phyloP scores from a whole-genome alignment of 2,329 filamentous ascomycete genomes.

The Ophiostoma sp. region DNA sequence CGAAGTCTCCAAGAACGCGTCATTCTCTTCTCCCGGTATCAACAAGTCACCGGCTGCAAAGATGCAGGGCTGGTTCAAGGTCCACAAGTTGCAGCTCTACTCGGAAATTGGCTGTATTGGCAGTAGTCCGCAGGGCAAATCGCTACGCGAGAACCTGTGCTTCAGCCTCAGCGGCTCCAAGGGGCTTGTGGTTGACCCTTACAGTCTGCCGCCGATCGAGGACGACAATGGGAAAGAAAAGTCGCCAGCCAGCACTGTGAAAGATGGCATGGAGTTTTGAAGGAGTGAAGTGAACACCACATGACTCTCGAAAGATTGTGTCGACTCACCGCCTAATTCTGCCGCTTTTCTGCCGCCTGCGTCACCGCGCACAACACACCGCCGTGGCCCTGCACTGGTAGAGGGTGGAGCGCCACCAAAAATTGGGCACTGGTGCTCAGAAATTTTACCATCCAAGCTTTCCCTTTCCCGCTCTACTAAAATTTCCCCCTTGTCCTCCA shows the following conservation, averaged over 20 bases:
- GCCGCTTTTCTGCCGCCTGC: constrained; percentile 5
- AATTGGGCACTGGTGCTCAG: background rate
- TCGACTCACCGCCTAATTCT: constrained; percentile 29
- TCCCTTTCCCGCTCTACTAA: background rate
- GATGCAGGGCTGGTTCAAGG: constrained; percentile 80
- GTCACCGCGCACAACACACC: background rate
- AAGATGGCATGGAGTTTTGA: constrained; percentile 75
- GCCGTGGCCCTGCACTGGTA: background rate
- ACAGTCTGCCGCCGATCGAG: constrained; percentile 82
- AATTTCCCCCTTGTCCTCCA: constrained; percentile 13
- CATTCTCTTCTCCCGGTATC: constrained; percentile 39
- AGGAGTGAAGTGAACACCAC: background rate
- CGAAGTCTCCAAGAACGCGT: background rate
- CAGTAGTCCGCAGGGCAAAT: constrained; percentile 66
- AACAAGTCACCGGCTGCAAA: constrained; percentile 60
- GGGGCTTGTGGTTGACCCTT: constrained; percentile 83
- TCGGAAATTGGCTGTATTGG: constrained; percentile 85
- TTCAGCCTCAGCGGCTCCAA: constrained; percentile 81
- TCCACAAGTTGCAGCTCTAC: constrained; percentile 79
- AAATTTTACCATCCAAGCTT: constrained; percentile 23
- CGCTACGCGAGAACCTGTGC: constrained; percentile 79
- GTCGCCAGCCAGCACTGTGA: constrained; percentile 54
- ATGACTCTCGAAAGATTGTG: background rate
- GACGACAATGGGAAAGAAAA: constrained; percentile 58
- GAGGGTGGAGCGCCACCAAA: constrained; percentile 8